Percentiles rank a stretch among this genome's conserved stretches.
Evolutionary conservation across 2,329 filamentous ascomycete species (phyloP).

Genomic region (Paraphaeosphaeria minitans): DNA sequence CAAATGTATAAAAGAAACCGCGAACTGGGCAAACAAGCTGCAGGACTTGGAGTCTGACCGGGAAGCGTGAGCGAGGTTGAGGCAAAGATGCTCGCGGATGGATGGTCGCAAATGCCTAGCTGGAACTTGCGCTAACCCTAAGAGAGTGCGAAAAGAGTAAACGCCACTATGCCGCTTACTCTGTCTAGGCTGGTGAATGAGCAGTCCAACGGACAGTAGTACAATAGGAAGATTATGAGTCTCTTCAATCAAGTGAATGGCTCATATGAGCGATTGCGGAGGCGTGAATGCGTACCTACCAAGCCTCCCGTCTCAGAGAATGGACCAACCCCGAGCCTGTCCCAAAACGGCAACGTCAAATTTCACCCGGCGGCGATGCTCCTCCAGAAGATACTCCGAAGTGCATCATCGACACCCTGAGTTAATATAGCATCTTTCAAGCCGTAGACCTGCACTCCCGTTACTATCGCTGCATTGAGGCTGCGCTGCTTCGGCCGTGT

Average conservation of each 20-base stretch:
- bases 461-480: not conserved
- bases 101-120: constrained; percentile 8
- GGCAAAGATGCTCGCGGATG: constrained; percentile 8
- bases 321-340: not conserved
- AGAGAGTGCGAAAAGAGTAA: not conserved
- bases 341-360: constrained; percentile 8
- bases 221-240: not conserved
- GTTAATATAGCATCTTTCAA: not conserved
- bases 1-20: not conserved
- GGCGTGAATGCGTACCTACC: constrained; percentile 2
- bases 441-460: not conserved
- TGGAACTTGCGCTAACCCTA: constrained; percentile 3
- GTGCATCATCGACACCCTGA: not conserved
- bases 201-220: not conserved
- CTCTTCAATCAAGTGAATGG: not conserved
- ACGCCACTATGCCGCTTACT: constrained; percentile 6
- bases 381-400: not conserved
- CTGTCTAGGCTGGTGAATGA: not conserved
- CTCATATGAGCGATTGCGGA: not conserved
- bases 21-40: not conserved
- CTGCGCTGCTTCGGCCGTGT: not conserved
- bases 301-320: not conserved
- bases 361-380: constrained; percentile 4
- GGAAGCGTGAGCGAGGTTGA: constrained; percentile 3
- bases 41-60: not conserved